These are phyloP conservation scores for Lachnellula suecica DNA, from an alignment of 2,329 filamentous ascomycete species.

Conservation along the genomic window DNA sequence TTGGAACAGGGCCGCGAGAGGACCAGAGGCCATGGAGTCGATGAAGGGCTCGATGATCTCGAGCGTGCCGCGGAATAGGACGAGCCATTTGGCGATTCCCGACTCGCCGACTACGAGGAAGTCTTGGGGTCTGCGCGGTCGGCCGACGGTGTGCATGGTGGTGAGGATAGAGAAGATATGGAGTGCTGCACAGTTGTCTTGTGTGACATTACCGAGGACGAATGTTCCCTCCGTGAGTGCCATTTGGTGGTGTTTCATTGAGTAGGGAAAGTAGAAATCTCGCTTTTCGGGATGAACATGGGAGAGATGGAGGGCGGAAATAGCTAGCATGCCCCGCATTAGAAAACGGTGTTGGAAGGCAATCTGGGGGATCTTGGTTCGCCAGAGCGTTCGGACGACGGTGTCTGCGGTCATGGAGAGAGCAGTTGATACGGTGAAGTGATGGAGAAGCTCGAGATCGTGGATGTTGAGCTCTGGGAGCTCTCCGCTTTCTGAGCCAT, in stretches of 20 bases:
- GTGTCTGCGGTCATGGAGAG: slow-evolving; percentile 43
- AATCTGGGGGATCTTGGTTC: slow-evolving; percentile 35
- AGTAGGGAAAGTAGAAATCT: slow-evolving; percentile 38
- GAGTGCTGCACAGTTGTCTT: slow-evolving; percentile 34
- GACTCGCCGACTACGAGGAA: slow-evolving; percentile 34
- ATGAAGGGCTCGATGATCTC: slow-evolving; percentile 32
- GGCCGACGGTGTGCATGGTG: slow-evolving; percentile 36
- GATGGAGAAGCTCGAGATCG: slow-evolving; percentile 21
- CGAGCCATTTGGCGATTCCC: slow-evolving; percentile 36
- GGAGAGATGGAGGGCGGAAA: slow-evolving; percentile 48
- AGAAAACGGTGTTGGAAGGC: slow-evolving; percentile 46
- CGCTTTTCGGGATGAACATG: slow-evolving; percentile 36
- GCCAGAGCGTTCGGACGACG: slow-evolving; percentile 39
- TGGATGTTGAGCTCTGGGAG: slow-evolving; percentile 33
- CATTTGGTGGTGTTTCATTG: slow-evolving; percentile 35
- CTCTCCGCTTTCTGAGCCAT: not conserved
- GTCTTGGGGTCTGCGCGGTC: slow-evolving; percentile 31
- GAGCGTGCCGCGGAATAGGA: slow-evolving; percentile 35
- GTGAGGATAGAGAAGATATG: slow-evolving; percentile 40
- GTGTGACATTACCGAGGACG: slow-evolving; percentile 31
- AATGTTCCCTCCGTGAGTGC: slow-evolving; percentile 30
- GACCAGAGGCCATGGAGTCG: slow-evolving; percentile 19
- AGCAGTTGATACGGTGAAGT: slow-evolving; percentile 38
- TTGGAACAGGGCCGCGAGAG: slow-evolving; percentile 29
- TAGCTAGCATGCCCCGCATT: slow-evolving; percentile 47